Conservation (phyloP, 768 basidiomycete species). For the Candolleomyces aberdarensis region DNA sequence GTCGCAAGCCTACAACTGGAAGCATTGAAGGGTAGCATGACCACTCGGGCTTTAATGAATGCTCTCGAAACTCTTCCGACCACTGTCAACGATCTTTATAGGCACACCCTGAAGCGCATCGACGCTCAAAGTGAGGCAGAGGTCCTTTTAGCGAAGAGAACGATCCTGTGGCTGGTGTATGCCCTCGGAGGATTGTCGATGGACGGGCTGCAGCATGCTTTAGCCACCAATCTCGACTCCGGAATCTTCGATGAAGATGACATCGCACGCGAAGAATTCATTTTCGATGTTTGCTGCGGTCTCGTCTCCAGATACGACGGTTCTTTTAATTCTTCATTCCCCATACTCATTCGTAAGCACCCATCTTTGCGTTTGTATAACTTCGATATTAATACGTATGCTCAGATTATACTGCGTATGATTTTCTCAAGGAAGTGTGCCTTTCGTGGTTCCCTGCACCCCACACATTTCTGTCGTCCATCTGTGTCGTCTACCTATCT, state of each 20-base stretch:
- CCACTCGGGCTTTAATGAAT: background rate
- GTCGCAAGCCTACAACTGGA: conserved; percentile 1
- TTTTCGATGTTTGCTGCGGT: conserved; percentile 1
- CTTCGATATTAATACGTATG: background rate
- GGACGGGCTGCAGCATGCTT: background rate
- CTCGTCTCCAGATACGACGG: background rate
- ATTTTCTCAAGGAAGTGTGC: background rate
- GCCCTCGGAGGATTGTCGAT: background rate
- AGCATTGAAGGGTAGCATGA: background rate
- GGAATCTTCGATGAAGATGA: background rate
- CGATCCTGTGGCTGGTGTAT: background rate
- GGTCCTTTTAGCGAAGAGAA: background rate
- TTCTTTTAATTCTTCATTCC: too few species aligned
- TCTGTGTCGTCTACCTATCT: background rate
- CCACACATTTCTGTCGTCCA: background rate
- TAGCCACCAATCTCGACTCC: background rate
- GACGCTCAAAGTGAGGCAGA: background rate
- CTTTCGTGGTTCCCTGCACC: background rate
- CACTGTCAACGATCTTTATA: background rate
- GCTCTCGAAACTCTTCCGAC: background rate
- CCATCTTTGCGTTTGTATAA: background rate
- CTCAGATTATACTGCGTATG: conserved; percentile 1
- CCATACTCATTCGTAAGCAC: conserved; percentile 5
- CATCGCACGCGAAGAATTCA: background rate
- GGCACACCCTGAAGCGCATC: background rate